Percentiles rank a stretch among this genome's conserved stretches.
phyloP scores from a whole-genome alignment of 495 filamentous ascomycete species.

The Neurospora sp. region DNA sequence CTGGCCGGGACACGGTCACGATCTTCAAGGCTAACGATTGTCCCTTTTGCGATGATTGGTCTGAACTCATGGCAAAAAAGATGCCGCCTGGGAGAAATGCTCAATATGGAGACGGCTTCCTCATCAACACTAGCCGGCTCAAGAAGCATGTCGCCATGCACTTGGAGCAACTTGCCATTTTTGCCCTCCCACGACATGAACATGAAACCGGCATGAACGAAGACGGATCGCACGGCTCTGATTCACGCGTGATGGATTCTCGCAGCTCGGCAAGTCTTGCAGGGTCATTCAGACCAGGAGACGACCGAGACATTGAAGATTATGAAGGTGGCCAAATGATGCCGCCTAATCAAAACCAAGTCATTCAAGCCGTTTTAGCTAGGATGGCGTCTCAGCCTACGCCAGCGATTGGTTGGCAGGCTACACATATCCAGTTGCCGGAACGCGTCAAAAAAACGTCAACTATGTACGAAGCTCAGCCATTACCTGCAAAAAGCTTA shows the following conservation, averaged over 20 bases:
- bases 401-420: too few species aligned
- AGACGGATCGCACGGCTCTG: neutral
- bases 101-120: neutral
- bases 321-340: neutral
- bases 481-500: too few species aligned
- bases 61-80: neutral
- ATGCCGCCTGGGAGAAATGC: neutral
- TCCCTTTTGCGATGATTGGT: conserved; percentile 11
- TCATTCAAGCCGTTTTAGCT: too few species aligned
- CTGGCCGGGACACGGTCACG: neutral
- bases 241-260: neutral
- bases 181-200: conserved; percentile 1
- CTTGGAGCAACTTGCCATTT: conserved; percentile 11
- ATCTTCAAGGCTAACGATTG: conserved; percentile 1
- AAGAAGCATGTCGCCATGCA: conserved; percentile 12
- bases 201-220: neutral
- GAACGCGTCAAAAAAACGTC: too few species aligned
- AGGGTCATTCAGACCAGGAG: neutral
- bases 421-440: too few species aligned
- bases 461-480: too few species aligned
- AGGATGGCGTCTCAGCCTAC: too few species aligned
- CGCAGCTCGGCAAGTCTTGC: neutral
- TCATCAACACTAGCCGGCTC: conserved; percentile 3
- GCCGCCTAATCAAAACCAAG: too few species aligned
- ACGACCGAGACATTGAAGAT: neutral